phyloP scores from a whole-genome alignment of 768 basidiomycete species.

The Cystofilobasidium bisporidii region DNA sequence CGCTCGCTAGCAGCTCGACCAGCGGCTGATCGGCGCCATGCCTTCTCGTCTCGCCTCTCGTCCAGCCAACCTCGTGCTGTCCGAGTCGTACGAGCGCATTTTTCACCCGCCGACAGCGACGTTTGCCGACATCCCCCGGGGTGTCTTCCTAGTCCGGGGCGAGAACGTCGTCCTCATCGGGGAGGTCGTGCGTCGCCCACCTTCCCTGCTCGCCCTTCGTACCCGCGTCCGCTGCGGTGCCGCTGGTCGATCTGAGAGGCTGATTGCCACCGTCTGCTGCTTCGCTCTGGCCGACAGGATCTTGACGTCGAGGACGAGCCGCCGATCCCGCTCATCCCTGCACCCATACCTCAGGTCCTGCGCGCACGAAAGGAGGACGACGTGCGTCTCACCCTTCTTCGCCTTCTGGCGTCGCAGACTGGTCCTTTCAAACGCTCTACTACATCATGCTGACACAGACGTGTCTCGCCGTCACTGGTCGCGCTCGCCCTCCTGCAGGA shows the following conservation, averaged over 20 bases:
- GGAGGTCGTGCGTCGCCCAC: slow-evolving; percentile 66
- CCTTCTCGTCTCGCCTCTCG: slow-evolving; percentile 10
- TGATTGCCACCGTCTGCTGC: not conserved
- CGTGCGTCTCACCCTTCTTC: not conserved
- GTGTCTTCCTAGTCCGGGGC: slow-evolving; percentile 87
- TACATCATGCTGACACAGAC: not conserved
- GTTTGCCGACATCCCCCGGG: slow-evolving; percentile 78
- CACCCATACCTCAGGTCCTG: slow-evolving; percentile 30
- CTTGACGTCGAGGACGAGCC: slow-evolving; percentile 85
- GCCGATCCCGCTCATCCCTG: slow-evolving; percentile 45
- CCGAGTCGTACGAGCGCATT: slow-evolving; percentile 90
- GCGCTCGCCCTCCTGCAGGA: not conserved
- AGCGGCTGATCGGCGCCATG: not conserved
- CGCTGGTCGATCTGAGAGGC: not conserved
- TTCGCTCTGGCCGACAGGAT: slow-evolving; percentile 49
- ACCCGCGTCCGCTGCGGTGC: too few species aligned
- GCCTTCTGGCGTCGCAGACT: too few species aligned
- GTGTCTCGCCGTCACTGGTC: not conserved
- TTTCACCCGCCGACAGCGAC: slow-evolving; percentile 61
- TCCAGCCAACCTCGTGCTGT: slow-evolving; percentile 90
- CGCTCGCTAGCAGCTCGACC: not conserved
- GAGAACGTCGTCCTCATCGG: slow-evolving; percentile 97
- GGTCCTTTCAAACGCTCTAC: not conserved
- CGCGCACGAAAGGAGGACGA: slow-evolving; percentile 27
- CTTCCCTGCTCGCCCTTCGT: not conserved